These are phyloP conservation scores for Barbatosphaeria neglecta DNA, from an alignment of 495 filamentous ascomycete genomes.

Conservation along the genomic window DNA sequence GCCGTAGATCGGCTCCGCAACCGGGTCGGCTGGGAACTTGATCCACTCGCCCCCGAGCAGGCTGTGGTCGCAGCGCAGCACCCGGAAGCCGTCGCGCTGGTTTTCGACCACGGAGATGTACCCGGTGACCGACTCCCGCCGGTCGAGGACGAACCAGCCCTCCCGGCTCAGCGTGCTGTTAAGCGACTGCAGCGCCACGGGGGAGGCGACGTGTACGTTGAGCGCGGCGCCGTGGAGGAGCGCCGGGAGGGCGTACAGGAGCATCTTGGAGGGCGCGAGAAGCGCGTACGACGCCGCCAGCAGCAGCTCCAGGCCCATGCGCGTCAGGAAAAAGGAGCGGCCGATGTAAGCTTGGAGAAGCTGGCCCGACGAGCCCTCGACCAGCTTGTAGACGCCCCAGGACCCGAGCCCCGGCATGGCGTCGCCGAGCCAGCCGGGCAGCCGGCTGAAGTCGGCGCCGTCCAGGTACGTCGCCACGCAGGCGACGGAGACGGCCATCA, in stretches of 20 bases:
- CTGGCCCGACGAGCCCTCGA: constrained; percentile 39
- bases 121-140: constrained; percentile 74
- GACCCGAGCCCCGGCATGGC: constrained; percentile 49
- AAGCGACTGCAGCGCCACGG: constrained; percentile 38
- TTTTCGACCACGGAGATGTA: constrained; percentile 86
- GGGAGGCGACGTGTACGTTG: constrained; percentile 59
- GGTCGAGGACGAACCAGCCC: constrained; percentile 57
- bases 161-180: constrained; percentile 48
- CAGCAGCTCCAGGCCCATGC: constrained; percentile 58
- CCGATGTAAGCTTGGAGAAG: constrained; percentile 48
- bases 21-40: constrained; percentile 35
- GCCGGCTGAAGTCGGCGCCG: constrained; percentile 38
- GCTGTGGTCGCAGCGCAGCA: constrained; percentile 89
- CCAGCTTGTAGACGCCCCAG: constrained; percentile 49
- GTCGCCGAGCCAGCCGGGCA: constrained; percentile 45
- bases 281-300: constrained; percentile 50
- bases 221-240: constrained; percentile 55
- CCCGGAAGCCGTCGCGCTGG: constrained; percentile 54
- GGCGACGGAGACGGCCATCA: constrained; percentile 56
- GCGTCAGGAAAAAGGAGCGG: constrained; percentile 48
- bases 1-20: constrained; percentile 80
- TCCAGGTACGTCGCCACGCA: constrained; percentile 54
- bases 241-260: constrained; percentile 54
- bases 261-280: constrained; percentile 54
- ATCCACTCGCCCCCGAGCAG: constrained; percentile 92